phyloP scores from a whole-genome alignment of 352 stramenopile species.

The Thalassiosira hispida region DNA sequence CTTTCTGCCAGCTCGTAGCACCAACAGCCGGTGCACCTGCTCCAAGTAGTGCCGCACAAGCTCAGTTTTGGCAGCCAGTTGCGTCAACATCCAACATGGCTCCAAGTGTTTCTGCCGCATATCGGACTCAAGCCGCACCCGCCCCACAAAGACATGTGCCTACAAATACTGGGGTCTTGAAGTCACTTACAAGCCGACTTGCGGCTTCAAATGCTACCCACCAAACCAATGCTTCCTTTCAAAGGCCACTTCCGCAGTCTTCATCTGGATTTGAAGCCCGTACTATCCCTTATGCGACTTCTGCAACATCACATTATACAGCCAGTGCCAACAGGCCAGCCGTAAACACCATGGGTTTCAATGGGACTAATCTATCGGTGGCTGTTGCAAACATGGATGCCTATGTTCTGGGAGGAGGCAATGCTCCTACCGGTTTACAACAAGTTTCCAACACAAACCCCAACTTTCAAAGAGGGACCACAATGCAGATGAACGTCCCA shows the following conservation, averaged over 20 bases:
- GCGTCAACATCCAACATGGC: background rate
- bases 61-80: background rate
- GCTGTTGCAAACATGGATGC: conserved; percentile 41
- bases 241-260: background rate
- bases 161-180: background rate
- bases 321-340: conserved; percentile 6
- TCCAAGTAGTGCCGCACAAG: background rate
- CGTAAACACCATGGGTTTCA: conserved; percentile 21
- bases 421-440: background rate
- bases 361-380: conserved; percentile 26
- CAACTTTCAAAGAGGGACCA: background rate
- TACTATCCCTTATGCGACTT: background rate
- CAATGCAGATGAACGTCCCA: conserved; percentile 7
- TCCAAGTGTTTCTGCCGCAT: background rate
- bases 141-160: conserved; percentile 8
- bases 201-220: background rate
- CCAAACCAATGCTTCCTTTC: background rate
- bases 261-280: background rate
- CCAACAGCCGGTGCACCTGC: background rate
- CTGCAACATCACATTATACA: conserved; percentile 4
- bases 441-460: conserved; percentile 1
- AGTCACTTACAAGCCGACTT: background rate
- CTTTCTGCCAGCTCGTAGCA: conserved; percentile 21
- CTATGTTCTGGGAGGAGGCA: conserved; percentile 10
- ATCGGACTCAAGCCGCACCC: background rate